A percentile compares a stretch with the other conserved stretches of the same genome.
phyloP scores from a whole-genome alignment of 2,329 filamentous ascomycete species.

The Trichophyton schoenleinii region DNA sequence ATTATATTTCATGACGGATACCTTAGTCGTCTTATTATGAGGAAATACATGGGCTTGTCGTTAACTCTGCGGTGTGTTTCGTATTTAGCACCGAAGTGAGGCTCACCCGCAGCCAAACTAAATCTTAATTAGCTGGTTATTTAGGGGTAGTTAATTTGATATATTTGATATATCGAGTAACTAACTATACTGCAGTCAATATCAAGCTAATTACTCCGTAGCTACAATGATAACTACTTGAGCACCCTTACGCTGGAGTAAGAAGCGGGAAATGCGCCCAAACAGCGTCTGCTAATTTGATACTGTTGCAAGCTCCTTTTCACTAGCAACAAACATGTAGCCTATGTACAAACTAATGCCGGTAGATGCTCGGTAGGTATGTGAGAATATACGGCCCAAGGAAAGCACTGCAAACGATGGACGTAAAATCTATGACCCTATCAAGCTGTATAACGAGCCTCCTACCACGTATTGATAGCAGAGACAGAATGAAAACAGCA shows the following conservation, averaged over 20 bases:
- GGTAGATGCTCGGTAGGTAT: too few species aligned
- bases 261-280: too few species aligned
- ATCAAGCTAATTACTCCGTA: not conserved
- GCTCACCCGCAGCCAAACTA: not conserved
- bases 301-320: too few species aligned
- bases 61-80: not conserved
- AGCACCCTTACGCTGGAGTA: too few species aligned
- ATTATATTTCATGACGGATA: not conserved
- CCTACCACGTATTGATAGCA: not conserved
- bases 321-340: too few species aligned
- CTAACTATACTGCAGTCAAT: too few species aligned
- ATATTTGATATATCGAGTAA: not conserved
- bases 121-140: not conserved
- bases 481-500: not conserved
- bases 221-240: not conserved
- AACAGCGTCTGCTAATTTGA: too few species aligned
- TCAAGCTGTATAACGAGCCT: not conserved
- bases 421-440: not conserved
- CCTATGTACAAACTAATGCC: too few species aligned
- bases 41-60: not conserved
- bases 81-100: not conserved
- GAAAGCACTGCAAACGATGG: not conserved
- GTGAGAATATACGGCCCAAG: too few species aligned
- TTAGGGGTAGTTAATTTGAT: not conserved
- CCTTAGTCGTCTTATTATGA: not conserved